These are phyloP conservation scores for Mortierella sp. DNA, from an alignment of 371 early-diverging fungal genomes.

Conservation along the genomic window DNA sequence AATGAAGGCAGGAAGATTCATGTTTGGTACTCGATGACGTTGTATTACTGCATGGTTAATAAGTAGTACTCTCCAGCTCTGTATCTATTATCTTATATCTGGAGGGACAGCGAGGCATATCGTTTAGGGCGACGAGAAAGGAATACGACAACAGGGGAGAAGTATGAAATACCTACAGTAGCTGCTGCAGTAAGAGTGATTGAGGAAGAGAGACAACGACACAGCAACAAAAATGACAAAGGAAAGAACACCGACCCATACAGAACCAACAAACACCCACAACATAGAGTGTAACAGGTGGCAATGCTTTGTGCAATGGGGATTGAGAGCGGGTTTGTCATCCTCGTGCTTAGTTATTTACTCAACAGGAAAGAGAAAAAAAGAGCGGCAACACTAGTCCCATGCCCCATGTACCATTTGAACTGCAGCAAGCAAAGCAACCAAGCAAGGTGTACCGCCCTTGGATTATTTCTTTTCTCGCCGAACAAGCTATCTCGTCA, in stretches of 20 bases:
- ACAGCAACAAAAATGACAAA: background rate
- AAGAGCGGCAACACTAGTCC: background rate
- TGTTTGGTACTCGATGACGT: background rate
- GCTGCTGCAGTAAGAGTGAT: background rate
- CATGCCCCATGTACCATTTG: background rate
- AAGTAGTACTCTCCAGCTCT: too few relatives aligned
- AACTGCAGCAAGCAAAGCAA: too few relatives aligned
- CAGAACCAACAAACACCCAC: background rate
- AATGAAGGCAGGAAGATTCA: background rate
- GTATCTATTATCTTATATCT: too few relatives aligned
- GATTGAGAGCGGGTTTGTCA: constrained; percentile 5
- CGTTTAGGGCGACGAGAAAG: too few relatives aligned
- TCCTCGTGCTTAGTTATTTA: background rate
- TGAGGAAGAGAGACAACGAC: background rate
- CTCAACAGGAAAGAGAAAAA: background rate
- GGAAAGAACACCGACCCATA: too few relatives aligned
- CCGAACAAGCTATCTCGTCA: too few relatives aligned
- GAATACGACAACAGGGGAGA: too few relatives aligned
- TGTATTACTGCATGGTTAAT: background rate
- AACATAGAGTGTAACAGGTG: background rate
- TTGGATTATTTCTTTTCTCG: too few relatives aligned
- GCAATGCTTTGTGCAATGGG: background rate
- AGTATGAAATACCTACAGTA: too few relatives aligned
- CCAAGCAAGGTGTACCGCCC: too few relatives aligned
- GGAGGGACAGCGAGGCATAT: background rate